Conservation (phyloP, 1,284 basidiomycete species). For the Amylostereum areolatum region DNA sequence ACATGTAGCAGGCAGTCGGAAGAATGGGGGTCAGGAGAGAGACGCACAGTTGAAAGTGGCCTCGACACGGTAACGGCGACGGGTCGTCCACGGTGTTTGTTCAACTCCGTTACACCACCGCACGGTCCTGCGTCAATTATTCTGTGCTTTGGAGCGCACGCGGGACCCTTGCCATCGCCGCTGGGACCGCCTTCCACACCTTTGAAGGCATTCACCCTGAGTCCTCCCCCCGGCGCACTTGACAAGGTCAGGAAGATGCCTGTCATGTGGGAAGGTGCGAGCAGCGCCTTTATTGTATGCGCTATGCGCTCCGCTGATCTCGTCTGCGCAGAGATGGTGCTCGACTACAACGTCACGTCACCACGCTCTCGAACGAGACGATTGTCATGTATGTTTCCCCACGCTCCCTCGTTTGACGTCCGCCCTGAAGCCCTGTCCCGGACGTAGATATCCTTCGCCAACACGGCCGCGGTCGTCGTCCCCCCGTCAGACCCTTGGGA, state of each 20-base stretch:
- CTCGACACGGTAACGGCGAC: too few species aligned
- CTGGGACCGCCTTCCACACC: constrained; percentile 47
- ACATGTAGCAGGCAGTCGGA: too few species aligned
- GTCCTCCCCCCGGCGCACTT: constrained; percentile 30
- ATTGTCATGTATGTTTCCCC: constrained; percentile 5
- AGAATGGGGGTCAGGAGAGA: too few species aligned
- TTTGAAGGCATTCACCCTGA: constrained; percentile 40
- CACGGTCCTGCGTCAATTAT: too few species aligned
- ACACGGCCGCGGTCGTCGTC: constrained; percentile 37
- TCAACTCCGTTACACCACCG: too few species aligned
- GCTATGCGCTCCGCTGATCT: not conserved
- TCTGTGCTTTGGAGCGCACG: constrained; percentile 74
- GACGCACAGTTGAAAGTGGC: too few species aligned
- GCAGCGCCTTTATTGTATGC: too few species aligned
- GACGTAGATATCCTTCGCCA: constrained; percentile 47
- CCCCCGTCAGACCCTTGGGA: constrained; percentile 46
- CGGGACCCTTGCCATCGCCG: constrained; percentile 54
- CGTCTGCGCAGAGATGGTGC: constrained; percentile 8
- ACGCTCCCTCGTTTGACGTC: not conserved
- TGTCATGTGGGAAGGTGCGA: constrained; percentile 65
- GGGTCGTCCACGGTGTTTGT: too few species aligned
- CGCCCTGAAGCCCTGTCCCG: constrained; percentile 24
- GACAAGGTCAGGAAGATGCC: constrained; percentile 44
- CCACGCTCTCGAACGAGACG: constrained; percentile 14
- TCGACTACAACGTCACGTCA: constrained; percentile 9